Base-by-base conservation (phyloP, 805 yeast species). In the Hanseniaspora jakobsenii region DNA sequence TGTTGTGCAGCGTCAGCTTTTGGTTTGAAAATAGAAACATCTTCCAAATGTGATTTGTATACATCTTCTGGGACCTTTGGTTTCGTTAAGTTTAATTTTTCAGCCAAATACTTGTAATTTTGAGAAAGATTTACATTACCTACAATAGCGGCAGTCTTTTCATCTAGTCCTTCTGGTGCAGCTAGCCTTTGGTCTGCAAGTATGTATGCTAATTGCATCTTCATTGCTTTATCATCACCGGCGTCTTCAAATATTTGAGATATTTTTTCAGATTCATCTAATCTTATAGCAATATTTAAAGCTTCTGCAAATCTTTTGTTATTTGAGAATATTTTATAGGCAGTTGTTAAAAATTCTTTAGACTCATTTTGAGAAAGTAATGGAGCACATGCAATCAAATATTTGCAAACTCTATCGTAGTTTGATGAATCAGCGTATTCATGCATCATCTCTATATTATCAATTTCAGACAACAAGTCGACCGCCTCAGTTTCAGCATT, bases 401-500 rank as follows among this genome's bases (percentile, higher is more conserved):
- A 91, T 50, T 83, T 75, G 58, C 98, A 87, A 27, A 89, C 96
- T 59, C 99, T 76, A 44, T 77, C 77, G 56, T 70, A 87, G 3
- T 94, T 83, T 57, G 78, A 71, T 47, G 77, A 78, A 60, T 91
- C 97, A 43, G 87, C 93, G 59, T 73, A 84, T 52, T 78, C 76
- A 7, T 91, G 79, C 51, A 91, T 68, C 57, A 78, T 75, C 55
- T 83, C 94, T 52, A 91, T 81, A 44, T 77, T 69, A 63, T 91
- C 98, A 46, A 91, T 75, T 63, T 91, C 98, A 48, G 86, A 69
- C 51, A 91, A 70, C 52, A 91, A 67, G 64, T 91, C 99, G 21
- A 91, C 94, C 1, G 98, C 98, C 59, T 91, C 99, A 17, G 95
- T 95, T 64, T 91, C 98, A 32, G 95, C 97, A 59, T 91, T 89